Percentiles rank a stretch among this genome's conserved stretches.
Evolutionary conservation across 805 yeast genomes (phyloP).

Genomic region (Saccharomycopsis microspora): DNA sequence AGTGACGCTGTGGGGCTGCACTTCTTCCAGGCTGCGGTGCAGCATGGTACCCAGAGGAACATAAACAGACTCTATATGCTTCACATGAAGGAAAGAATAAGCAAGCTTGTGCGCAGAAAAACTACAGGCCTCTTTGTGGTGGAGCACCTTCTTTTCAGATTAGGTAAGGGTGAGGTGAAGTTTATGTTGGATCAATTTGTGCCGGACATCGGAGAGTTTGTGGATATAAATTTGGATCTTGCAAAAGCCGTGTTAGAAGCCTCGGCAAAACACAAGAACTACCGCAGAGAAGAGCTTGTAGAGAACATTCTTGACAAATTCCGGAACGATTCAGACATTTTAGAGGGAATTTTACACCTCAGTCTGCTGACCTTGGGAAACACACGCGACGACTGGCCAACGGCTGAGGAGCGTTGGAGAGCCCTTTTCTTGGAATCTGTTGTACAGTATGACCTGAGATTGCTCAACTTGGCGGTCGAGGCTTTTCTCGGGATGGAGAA

Average conservation of each 20-base stretch:
- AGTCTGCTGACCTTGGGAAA: constrained; percentile 68
- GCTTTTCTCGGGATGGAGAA: constrained; percentile 47
- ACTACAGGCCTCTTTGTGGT: constrained; percentile 79
- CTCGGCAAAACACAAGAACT: constrained; percentile 44
- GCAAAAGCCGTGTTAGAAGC: constrained; percentile 59
- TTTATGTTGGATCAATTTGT: constrained; percentile 51
- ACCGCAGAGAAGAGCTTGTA: constrained; percentile 49
- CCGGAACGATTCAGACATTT: constrained; percentile 20
- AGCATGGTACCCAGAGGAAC: constrained; percentile 53
- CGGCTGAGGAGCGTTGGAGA: constrained; percentile 78
- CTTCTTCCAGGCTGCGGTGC: constrained; percentile 66
- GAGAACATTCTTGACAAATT: constrained; percentile 34
- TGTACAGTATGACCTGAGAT: constrained; percentile 53
- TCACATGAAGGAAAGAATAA: constrained; percentile 66
- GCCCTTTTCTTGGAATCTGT: constrained; percentile 64
- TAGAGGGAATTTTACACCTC: constrained; percentile 58
- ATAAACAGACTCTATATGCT: constrained; percentile 57
- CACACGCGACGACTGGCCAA: constrained; percentile 84
- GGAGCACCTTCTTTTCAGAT: constrained; percentile 53
- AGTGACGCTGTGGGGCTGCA: constrained; percentile 92
- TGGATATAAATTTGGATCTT: constrained; percentile 60
- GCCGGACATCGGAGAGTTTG: constrained; percentile 51
- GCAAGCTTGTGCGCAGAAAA: constrained; percentile 66
- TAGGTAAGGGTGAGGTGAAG: constrained; percentile 53
- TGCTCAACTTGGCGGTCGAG: constrained; percentile 46